These are phyloP conservation scores for Setaria italica DNA, from an alignment of 202 grass and related monocot genomes.

Conservation along the genomic window DNA sequence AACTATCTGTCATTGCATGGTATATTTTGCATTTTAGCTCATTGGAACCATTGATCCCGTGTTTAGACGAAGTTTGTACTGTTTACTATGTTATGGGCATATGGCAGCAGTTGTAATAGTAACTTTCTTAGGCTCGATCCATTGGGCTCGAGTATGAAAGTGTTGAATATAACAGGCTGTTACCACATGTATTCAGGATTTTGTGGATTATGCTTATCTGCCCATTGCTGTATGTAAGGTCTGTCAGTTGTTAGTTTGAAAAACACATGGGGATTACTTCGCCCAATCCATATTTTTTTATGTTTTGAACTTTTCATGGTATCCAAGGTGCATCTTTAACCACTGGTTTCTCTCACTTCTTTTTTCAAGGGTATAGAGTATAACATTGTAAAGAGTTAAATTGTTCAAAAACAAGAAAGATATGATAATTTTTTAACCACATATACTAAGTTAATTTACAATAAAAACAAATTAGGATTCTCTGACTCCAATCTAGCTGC, in stretches of 20 bases:
- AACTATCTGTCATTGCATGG: conserved; percentile 24
- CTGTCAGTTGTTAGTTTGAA: not conserved
- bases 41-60: not conserved
- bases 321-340: conserved; percentile 3
- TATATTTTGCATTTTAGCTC: conserved; percentile 16
- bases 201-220: not conserved
- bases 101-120: not conserved
- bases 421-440: not conserved
- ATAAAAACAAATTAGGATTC: not conserved
- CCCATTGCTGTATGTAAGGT: not conserved
- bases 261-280: not conserved
- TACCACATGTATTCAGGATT: not conserved
- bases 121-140: conserved; percentile 6
- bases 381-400: conserved; percentile 18
- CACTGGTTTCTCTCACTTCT: not conserved
- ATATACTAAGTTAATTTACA: conserved; percentile 11
- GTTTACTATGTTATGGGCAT: not conserved
- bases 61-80: not conserved
- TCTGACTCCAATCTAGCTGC: conserved; percentile 25
- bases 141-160: not conserved
- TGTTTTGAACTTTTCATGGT: conserved; percentile 2
- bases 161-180: conserved; percentile 17
- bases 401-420: conserved; percentile 14
- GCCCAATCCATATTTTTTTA: not conserved
- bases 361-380: conserved; percentile 14